phyloP scores from a whole-genome alignment of 148 eudicot genomes.

The Euryodendron excelsum region DNA sequence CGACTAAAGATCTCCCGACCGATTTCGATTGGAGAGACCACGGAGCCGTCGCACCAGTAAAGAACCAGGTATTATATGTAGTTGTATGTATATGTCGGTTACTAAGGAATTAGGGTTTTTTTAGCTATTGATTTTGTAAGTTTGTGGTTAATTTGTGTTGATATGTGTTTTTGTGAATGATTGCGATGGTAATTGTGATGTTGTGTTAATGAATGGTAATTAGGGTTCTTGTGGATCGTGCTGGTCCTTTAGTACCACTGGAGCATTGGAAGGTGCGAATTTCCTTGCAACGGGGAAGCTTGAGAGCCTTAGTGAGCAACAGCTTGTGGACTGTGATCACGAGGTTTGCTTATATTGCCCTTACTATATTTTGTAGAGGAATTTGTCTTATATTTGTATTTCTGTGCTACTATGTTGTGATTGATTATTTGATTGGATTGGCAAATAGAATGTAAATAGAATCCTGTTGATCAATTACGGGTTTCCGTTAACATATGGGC shows the following conservation, averaged over 20 bases:
- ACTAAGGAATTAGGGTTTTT: neutral
- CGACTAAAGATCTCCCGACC: slow-evolving; percentile 42
- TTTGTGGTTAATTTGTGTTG: neutral
- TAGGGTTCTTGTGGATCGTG: slow-evolving; percentile 97
- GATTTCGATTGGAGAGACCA: slow-evolving; percentile 62
- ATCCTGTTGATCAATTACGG: neutral
- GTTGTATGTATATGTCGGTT: neutral
- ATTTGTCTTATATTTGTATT: neutral
- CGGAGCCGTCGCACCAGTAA: slow-evolving; percentile 60
- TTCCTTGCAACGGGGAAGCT: slow-evolving; percentile 82
- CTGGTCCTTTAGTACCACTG: slow-evolving; percentile 93
- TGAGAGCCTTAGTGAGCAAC: slow-evolving; percentile 93
- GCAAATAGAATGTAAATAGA: neutral
- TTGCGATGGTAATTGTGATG: neutral
- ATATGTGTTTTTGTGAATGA: neutral
- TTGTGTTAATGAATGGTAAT: slow-evolving; percentile 1
- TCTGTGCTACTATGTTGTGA: neutral
- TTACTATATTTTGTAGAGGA: neutral
- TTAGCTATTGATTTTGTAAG: neutral
- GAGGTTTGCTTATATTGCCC: slow-evolving; percentile 50
- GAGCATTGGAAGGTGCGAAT: slow-evolving; percentile 91
- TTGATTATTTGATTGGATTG: neutral
- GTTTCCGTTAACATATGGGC: neutral
- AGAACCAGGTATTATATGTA: slow-evolving; percentile 48
- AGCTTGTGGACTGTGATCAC: slow-evolving; percentile 91